phyloP scores from a whole-genome alignment of 306 rosid genomes.

The Parietaria judaica region DNA sequence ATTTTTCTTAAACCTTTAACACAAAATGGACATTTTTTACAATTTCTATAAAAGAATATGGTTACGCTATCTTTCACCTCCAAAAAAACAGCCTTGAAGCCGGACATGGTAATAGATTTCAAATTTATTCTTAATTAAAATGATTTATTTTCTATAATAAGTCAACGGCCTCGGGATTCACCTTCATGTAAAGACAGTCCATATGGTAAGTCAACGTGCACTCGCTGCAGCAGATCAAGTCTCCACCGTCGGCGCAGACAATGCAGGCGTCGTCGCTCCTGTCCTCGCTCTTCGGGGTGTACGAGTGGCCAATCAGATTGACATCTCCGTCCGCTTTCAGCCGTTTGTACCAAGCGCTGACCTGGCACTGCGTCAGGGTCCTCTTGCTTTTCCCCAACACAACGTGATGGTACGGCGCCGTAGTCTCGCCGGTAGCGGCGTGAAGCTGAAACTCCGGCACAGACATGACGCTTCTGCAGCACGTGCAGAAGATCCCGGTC shows the following conservation, averaged over 20 bases:
- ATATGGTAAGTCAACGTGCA: conserved; percentile 28
- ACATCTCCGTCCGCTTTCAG: neutral
- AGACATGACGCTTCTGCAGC: conserved; percentile 18
- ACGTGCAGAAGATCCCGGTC: conserved; percentile 30
- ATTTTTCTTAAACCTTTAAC: no score
- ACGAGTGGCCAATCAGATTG: neutral
- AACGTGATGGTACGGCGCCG: conserved; percentile 22
- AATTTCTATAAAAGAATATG: no score
- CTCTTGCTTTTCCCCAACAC: neutral
- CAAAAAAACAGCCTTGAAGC: no score
- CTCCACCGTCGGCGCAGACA: conserved; percentile 39
- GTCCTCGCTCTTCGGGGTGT: conserved; percentile 8
- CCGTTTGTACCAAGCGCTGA: neutral
- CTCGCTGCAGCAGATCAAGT: conserved; percentile 28
- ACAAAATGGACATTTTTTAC: no score
- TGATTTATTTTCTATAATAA: neutral
- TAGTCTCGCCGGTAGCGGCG: conserved; percentile 5
- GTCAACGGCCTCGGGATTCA: conserved; percentile 1
- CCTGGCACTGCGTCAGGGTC: conserved; percentile 10
- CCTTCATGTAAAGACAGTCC: conserved; percentile 27
- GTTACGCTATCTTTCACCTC: no score
- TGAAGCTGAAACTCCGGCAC: conserved; percentile 34
- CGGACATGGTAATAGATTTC: no score
- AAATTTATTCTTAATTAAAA: no score
- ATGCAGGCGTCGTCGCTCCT: conserved; percentile 26